These are phyloP conservation scores for Candida caryicola DNA, from an alignment of 805 yeast genomes.

Conservation along the genomic window DNA sequence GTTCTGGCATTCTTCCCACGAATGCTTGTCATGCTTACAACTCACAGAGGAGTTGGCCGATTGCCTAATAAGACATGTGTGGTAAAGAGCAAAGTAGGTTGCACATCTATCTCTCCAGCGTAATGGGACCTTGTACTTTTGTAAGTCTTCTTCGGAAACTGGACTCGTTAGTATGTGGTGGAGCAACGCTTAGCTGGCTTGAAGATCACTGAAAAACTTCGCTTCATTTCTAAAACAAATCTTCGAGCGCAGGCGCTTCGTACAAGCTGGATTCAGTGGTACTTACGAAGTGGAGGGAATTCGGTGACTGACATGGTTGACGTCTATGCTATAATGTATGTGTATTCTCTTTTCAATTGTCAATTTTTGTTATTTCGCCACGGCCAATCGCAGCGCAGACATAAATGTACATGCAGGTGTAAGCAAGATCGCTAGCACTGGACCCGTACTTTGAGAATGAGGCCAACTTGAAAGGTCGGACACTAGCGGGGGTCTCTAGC, in stretches of 20 bases:
- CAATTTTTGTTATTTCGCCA: background rate
- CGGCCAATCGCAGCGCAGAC: background rate
- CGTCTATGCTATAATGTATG: background rate
- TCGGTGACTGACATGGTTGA: slow-evolving; percentile 34
- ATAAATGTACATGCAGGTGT: too few relatives aligned
- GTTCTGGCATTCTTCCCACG: slow-evolving; percentile 82
- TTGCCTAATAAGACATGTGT: slow-evolving; percentile 43
- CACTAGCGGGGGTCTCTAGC: too few relatives aligned
- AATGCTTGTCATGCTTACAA: slow-evolving; percentile 76
- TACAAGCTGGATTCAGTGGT: too few relatives aligned
- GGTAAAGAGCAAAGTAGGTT: slow-evolving; percentile 43
- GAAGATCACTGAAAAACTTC: too few relatives aligned
- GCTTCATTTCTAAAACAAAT: too few relatives aligned
- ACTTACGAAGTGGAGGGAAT: slow-evolving; percentile 44
- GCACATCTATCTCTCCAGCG: slow-evolving; percentile 86
- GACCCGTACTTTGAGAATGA: too few relatives aligned
- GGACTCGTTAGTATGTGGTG: slow-evolving; percentile 20
- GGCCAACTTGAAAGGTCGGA: too few relatives aligned
- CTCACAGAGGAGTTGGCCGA: slow-evolving; percentile 44
- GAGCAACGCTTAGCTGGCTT: too few relatives aligned
- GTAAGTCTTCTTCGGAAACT: slow-evolving; percentile 85
- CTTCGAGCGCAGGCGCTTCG: too few relatives aligned
- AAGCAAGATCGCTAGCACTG: too few relatives aligned
- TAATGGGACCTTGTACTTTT: slow-evolving; percentile 71
- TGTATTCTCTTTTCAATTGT: background rate